Percentiles rank a stretch among this genome's conserved stretches.
phyloP scores from a whole-genome alignment of 75 land plant genomes.

The Picea sitchensis region DNA sequence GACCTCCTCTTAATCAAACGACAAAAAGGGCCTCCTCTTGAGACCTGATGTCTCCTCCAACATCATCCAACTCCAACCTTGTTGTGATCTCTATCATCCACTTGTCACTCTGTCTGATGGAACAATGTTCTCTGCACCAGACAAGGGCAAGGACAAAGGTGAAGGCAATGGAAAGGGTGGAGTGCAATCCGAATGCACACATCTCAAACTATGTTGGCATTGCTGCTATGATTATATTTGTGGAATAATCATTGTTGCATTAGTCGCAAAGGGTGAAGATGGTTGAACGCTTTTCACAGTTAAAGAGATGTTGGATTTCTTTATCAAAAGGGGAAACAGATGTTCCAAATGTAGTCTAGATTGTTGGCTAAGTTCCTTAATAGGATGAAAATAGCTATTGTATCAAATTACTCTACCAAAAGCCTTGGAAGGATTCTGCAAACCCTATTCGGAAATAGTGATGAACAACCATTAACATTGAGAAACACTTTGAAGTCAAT shows the following conservation, averaged over 20 bases:
- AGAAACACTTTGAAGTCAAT: slow-evolving; percentile 28
- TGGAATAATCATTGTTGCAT: slow-evolving; percentile 23
- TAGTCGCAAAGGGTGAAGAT: slow-evolving; percentile 16
- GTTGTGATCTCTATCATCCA: too few relatives aligned
- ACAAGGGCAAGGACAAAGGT: too few relatives aligned
- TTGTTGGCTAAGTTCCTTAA: neutral
- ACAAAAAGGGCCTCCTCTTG: too few relatives aligned
- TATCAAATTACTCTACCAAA: slow-evolving; percentile 21
- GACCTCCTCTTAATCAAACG: too few relatives aligned
- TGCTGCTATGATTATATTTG: slow-evolving; percentile 26
- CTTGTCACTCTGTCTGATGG: too few relatives aligned
- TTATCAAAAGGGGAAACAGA: slow-evolving; percentile 14
- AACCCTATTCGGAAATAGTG: slow-evolving; percentile 14
- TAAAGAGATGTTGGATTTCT: slow-evolving; percentile 17
- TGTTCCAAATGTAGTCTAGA: slow-evolving; percentile 14
- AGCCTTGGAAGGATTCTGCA: slow-evolving; percentile 16
- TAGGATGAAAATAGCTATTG: too few relatives aligned
- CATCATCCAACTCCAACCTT: too few relatives aligned
- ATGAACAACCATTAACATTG: slow-evolving; percentile 19
- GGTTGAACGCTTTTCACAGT: slow-evolving; percentile 21
- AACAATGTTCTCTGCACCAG: too few relatives aligned
- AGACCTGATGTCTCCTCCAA: too few relatives aligned
- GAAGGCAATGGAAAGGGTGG: too few relatives aligned
- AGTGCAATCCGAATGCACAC: slow-evolving; percentile 18
- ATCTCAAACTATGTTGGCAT: slow-evolving; percentile 31